Base-by-base conservation (phyloP, 1,284 basidiomycete genomes). In the Tylopilus sp. region DNA sequence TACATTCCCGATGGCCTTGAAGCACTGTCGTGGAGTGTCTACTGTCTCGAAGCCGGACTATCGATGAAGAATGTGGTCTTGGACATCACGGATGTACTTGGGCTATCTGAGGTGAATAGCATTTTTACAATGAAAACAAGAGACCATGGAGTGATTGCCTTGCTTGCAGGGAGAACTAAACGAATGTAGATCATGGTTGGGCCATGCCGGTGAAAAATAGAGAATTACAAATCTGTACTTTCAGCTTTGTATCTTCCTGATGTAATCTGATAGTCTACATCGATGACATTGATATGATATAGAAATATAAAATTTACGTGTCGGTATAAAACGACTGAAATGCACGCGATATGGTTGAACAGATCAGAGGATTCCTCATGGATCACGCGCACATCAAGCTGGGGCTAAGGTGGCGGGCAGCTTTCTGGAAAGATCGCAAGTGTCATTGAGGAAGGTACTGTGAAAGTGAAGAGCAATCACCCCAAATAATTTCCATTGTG, bases 71-170 rank as follows among this genome's bases (percentile, higher is more conserved):
- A 78, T 26, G 82, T 88, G 44, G 71, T 83, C 61, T 69, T 80
- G 62, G 87, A 89, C 61, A 74, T 89, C 49, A 78, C 78, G 61
- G 81, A 80, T 9, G 68, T 84, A 32, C 69, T 88, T 58, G 79
- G 74, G n/a, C 67, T 86, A 41, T 76, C 80, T 18, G 77, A 82
- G 57, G 87, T 88, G 72, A n/a, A n/a, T n/a, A n/a, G 15, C 19
- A n/a, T 33, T 47, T 36, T 6, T 6, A 4, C 38, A 19, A 15
- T 58, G 16, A 13, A 9, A 24, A 29, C 22, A 47, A n/a, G n/a
- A n/a, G n/a, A n/a, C n/a, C n/a, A 24, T 69, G 47, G 77, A 24
- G 5, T 22, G 10, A 10, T 55, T n/a, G 33, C 13, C 4, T 58
- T 60, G 32, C 53, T 58, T 60, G 32, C 53, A 79, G 77, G 64